A percentile compares a stretch with the other conserved stretches of the same genome.
These are phyloP conservation scores for Penicillium sp. DNA, from an alignment of 2,329 filamentous ascomycete species.

Conservation along the genomic window DNA sequence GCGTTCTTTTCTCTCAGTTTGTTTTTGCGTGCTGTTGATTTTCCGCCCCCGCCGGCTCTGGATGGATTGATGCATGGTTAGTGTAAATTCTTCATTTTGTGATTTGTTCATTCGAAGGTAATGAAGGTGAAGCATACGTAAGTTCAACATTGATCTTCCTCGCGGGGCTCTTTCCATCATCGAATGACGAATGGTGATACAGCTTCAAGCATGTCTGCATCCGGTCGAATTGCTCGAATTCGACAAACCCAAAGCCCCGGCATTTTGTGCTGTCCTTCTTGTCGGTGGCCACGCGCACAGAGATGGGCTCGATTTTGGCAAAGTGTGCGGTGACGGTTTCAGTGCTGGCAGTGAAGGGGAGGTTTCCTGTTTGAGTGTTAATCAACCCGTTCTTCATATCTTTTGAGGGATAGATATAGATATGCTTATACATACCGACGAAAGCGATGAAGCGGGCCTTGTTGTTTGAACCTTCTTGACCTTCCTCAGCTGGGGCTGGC, in stretches of 20 bases:
- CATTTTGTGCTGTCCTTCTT: slow-evolving; percentile 59
- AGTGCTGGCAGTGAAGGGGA: slow-evolving; percentile 76
- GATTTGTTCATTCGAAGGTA: background rate
- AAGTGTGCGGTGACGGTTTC: slow-evolving; percentile 72
- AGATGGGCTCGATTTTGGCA: slow-evolving; percentile 64
- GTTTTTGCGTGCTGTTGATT: slow-evolving; percentile 64
- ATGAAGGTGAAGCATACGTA: slow-evolving; percentile 55
- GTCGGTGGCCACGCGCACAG: slow-evolving; percentile 70
- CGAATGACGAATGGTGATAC: slow-evolving; percentile 81
- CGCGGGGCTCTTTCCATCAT: slow-evolving; percentile 51
- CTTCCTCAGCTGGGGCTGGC: slow-evolving; percentile 9
- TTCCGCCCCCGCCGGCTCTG: slow-evolving; percentile 78
- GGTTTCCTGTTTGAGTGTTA: slow-evolving; percentile 60
- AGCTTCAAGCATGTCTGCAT: slow-evolving; percentile 92
- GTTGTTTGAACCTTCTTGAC: slow-evolving; percentile 20
- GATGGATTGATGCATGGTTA: background rate
- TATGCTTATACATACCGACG: slow-evolving; percentile 52
- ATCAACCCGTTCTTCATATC: background rate
- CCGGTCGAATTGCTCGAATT: slow-evolving; percentile 79
- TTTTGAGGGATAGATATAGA: background rate
- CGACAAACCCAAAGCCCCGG: slow-evolving; percentile 80
- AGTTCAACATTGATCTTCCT: slow-evolving; percentile 90
- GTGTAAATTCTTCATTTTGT: background rate
- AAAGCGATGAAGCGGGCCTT: slow-evolving; percentile 70
- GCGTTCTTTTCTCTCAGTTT: slow-evolving; percentile 84